Percentiles rank a stretch among this genome's conserved stretches.
phyloP scores from a whole-genome alignment of 768 basidiomycete genomes.

The Galerina marginata region DNA sequence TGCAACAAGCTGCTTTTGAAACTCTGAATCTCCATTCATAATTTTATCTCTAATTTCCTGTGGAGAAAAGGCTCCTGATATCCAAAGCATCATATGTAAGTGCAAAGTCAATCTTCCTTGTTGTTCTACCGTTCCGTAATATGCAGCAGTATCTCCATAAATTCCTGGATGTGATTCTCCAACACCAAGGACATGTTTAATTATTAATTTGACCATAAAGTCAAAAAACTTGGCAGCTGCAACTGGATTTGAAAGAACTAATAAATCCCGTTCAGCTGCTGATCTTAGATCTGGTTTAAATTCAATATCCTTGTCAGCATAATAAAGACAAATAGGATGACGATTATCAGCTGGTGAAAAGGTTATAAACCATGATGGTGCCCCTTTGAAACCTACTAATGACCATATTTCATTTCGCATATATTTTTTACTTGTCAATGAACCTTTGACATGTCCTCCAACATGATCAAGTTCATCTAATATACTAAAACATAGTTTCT shows the following conservation, averaged over 20 bases:
- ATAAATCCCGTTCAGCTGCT: not conserved
- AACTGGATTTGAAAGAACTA: slow-evolving; percentile 24
- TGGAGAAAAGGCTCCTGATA: slow-evolving; percentile 31
- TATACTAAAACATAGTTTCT: slow-evolving; percentile 40
- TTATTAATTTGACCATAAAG: slow-evolving; percentile 32
- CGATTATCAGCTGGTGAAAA: slow-evolving; percentile 37
- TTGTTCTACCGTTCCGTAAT: slow-evolving; percentile 40
- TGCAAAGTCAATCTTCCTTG: slow-evolving; percentile 44
- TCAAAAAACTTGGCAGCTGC: slow-evolving; percentile 39
- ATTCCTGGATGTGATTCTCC: slow-evolving; percentile 20
- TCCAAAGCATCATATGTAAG: slow-evolving; percentile 43
- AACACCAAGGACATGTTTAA: slow-evolving; percentile 30
- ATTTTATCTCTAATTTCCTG: slow-evolving; percentile 38
- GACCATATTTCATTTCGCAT: slow-evolving; percentile 38
- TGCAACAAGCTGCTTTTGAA: slow-evolving; percentile 27
- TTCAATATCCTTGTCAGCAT: slow-evolving; percentile 27
- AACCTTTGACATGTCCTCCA: slow-evolving; percentile 33
- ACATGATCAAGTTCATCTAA: slow-evolving; percentile 41
- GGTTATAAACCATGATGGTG: slow-evolving; percentile 42
- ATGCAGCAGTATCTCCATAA: slow-evolving; percentile 33
- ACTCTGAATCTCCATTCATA: slow-evolving; percentile 24
- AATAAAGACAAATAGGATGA: slow-evolving; percentile 41
- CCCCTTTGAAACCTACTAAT: slow-evolving; percentile 26
- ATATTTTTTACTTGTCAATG: slow-evolving; percentile 7
- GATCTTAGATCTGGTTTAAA: slow-evolving; percentile 25